These are phyloP conservation scores for Annulohypoxylon stygium DNA, from an alignment of 495 filamentous ascomycete species.

Conservation along the genomic window DNA sequence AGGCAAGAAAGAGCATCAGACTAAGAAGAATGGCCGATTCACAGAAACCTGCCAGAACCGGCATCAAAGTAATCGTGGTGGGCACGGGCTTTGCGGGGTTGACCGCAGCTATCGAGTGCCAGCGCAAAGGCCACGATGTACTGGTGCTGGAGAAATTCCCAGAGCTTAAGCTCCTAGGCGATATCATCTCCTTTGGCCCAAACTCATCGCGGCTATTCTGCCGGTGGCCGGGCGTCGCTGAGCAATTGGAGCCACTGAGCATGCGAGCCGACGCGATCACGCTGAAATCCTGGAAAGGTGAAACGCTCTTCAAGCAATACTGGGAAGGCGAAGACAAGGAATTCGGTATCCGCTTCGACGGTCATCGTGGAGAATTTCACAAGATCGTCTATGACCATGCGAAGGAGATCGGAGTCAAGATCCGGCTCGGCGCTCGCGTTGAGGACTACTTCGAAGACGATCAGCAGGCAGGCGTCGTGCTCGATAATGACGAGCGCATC, in stretches of 20 bases:
- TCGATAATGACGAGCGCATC: slow-evolving; percentile 62
- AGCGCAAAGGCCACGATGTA: slow-evolving; percentile 72
- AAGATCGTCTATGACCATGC: slow-evolving; percentile 71
- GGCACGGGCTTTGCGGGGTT: slow-evolving; percentile 72
- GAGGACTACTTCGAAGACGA: slow-evolving; percentile 72
- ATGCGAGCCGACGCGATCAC: slow-evolving; percentile 58
- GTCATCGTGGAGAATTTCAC: slow-evolving; percentile 74
- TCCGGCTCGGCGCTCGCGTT: slow-evolving; percentile 67
- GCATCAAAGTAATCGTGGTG: slow-evolving; percentile 70
- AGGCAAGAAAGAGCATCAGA: not conserved
- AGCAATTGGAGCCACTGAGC: slow-evolving; percentile 63
- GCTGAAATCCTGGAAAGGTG: slow-evolving; percentile 53
- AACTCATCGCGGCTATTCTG: slow-evolving; percentile 62
- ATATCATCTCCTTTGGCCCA: slow-evolving; percentile 67
- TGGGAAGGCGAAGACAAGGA: slow-evolving; percentile 57
- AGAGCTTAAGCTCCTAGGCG: slow-evolving; percentile 62
- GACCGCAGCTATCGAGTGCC: slow-evolving; percentile 71
- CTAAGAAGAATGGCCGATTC: slow-evolving; percentile 43
- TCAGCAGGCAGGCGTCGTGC: slow-evolving; percentile 66
- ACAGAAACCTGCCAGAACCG: slow-evolving; percentile 49
- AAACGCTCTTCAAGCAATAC: slow-evolving; percentile 53
- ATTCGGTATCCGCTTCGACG: slow-evolving; percentile 67
- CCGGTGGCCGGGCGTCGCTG: slow-evolving; percentile 63
- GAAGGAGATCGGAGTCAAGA: slow-evolving; percentile 66
- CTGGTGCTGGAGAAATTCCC: slow-evolving; percentile 64